Conservation (phyloP, 2,329 filamentous ascomycete genomes). For the Purpureocillium lavendulum region DNA sequence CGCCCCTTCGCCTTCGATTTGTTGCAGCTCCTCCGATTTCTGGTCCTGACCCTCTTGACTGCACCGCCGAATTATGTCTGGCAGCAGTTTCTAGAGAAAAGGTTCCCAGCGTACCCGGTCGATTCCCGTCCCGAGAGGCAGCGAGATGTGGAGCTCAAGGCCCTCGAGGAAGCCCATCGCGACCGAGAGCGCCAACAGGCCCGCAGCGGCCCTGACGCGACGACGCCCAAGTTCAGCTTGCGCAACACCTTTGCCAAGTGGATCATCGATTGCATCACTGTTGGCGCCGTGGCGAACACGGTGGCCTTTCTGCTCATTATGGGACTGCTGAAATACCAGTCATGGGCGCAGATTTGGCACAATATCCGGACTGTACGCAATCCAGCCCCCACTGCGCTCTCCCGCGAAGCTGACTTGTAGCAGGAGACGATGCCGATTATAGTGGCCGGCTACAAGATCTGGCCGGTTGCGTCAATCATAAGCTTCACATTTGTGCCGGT, state of each 20-base stretch:
- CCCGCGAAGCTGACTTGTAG: not conserved
- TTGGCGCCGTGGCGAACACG: conserved; percentile 37
- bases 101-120: conserved; percentile 38
- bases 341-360: conserved; percentile 21
- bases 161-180: conserved; percentile 13
- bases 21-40: conserved; percentile 43
- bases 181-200: conserved; percentile 11
- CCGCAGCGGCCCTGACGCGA: not conserved
- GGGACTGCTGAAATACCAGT: conserved; percentile 35
- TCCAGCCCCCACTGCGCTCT: too few relatives aligned
- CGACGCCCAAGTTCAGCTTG: conserved; percentile 26
- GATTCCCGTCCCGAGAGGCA: conserved; percentile 5
- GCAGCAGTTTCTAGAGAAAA: conserved; percentile 46
- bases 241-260: conserved; percentile 37
- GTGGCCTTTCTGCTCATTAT: conserved; percentile 37
- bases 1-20: conserved; percentile 36
- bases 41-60: conserved; percentile 41
- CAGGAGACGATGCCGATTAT: conserved; percentile 39
- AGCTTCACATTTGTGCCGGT: conserved; percentile 41
- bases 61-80: conserved; percentile 50
- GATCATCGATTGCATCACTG: conserved; percentile 41
- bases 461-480: conserved; percentile 42
- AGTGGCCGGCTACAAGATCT: conserved; percentile 41
- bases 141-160: conserved; percentile 20
- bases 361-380: conserved; percentile 29